phyloP scores from a whole-genome alignment of 352 stramenopile genomes.

The Phytopythium sindhum region DNA sequence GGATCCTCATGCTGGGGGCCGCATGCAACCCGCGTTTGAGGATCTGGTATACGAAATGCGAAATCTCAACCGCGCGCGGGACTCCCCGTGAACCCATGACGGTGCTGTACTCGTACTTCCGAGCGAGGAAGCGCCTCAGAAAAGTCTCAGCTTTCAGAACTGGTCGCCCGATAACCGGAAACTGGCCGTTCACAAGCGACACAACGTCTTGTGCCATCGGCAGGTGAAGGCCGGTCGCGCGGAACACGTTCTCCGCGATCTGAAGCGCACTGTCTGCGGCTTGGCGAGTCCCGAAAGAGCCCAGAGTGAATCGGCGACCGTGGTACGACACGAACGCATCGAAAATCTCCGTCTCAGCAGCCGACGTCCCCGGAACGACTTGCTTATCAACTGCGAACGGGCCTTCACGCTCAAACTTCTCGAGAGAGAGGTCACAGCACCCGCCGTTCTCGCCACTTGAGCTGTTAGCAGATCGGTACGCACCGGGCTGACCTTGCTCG shows the following conservation, averaged over 20 bases:
- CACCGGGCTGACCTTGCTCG: background rate
- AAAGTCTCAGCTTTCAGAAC: slow-evolving; percentile 41
- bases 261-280: slow-evolving; percentile 46
- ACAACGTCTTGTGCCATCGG: slow-evolving; percentile 19
- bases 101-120: slow-evolving; percentile 52
- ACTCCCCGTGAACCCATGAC: slow-evolving; percentile 27
- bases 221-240: slow-evolving; percentile 29
- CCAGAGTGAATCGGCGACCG: slow-evolving; percentile 48
- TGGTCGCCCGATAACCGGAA: slow-evolving; percentile 32
- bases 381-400: slow-evolving; percentile 48
- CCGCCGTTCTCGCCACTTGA: slow-evolving; percentile 10
- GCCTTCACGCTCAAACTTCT: slow-evolving; percentile 29
- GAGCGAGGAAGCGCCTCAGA: slow-evolving; percentile 34
- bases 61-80: slow-evolving; percentile 34
- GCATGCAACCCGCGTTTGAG: slow-evolving; percentile 26
- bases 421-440: slow-evolving; percentile 35
- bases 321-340: slow-evolving; percentile 40
- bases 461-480: background rate
- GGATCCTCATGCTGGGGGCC: slow-evolving; percentile 15
- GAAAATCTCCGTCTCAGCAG: slow-evolving; percentile 45
- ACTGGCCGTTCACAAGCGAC: slow-evolving; percentile 23
- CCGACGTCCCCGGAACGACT: slow-evolving; percentile 30
- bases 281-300: slow-evolving; percentile 40
- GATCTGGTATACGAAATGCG: slow-evolving; percentile 39
- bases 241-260: slow-evolving; percentile 29